Percentiles rank a stretch among this genome's conserved stretches.
Evolutionary conservation across 192 early-diverging fungal species (phyloP).

Genomic region (Linnemannia elongata): DNA sequence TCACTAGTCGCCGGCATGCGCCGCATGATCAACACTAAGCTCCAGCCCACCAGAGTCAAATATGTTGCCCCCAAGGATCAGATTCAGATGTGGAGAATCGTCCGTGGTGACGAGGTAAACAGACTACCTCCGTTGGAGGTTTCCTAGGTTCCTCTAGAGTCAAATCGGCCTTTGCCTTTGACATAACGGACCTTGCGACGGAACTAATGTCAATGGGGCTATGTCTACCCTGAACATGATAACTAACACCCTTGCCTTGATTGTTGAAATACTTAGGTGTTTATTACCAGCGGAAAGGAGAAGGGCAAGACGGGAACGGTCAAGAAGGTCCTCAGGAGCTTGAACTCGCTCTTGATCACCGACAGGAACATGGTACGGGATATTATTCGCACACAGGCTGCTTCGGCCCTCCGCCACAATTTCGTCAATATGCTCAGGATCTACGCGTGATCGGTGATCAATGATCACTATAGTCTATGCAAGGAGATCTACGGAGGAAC

Average conservation of each 20-base stretch:
- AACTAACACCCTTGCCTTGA: not conserved
- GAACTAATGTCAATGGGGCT: not conserved
- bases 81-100: conserved; percentile 72
- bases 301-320: conserved; percentile 75
- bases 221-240: not conserved
- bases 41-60: conserved; percentile 54
- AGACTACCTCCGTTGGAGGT: not conserved
- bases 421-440: not conserved
- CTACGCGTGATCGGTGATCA: not conserved
- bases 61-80: conserved; percentile 58
- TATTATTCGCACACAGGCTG: not conserved
- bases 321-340: conserved; percentile 69
- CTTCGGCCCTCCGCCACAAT: not conserved
- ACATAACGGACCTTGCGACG: not conserved
- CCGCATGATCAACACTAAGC: conserved; percentile 56
- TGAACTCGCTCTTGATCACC: conserved; percentile 73
- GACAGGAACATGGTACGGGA: conserved; percentile 68
- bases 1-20: conserved; percentile 44
- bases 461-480: not conserved
- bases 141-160: not conserved
- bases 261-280: conserved; percentile 53
- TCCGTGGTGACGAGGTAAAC: conserved; percentile 66
- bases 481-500: not conserved
- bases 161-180: not conserved
- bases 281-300: conserved; percentile 73